phyloP scores from a whole-genome alignment of 495 filamentous ascomycete genomes.

The Lindgomyces ingoldianus region DNA sequence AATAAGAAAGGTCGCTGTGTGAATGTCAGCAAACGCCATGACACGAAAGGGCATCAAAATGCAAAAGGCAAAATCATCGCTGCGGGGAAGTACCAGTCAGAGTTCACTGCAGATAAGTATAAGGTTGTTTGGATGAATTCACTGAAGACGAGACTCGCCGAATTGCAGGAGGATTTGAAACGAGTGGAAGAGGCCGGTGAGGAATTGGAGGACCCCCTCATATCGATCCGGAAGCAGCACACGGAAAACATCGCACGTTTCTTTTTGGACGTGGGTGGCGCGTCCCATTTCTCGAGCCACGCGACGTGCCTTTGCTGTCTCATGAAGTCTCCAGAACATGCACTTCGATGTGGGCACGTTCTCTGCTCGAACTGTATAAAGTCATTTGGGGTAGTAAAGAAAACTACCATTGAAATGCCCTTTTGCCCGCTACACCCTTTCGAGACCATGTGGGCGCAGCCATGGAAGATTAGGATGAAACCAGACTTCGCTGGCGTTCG shows the following conservation, averaged over 20 bases:
- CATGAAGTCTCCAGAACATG: conserved; percentile 44
- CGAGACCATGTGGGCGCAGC: neutral
- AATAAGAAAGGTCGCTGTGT: conserved; percentile 26
- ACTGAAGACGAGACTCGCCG: neutral
- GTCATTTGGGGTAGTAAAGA: neutral
- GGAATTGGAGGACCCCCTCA: neutral
- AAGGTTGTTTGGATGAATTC: conserved; percentile 5
- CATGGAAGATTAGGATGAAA: conserved; percentile 41
- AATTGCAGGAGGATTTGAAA: neutral
- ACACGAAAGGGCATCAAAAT: conserved; percentile 41
- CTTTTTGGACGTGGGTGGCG: conserved; percentile 7
- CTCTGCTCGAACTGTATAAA: conserved; percentile 36
- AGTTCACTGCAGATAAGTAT: conserved; percentile 25
- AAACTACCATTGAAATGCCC: conserved; percentile 7
- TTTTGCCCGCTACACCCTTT: conserved; percentile 19
- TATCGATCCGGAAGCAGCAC: neutral
- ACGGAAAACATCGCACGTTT: neutral
- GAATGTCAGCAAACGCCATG: conserved; percentile 20
- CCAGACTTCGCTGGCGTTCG: conserved; percentile 44
- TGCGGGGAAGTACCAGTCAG: conserved; percentile 34
- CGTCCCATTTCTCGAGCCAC: conserved; percentile 37
- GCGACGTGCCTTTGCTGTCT: conserved; percentile 48
- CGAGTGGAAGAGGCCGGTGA: neutral
- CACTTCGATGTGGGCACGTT: conserved; percentile 48
- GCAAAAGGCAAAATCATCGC: conserved; percentile 37